Evolutionary conservation across 2,329 filamentous ascomycete genomes (phyloP).

Genomic region (Cryphonectria parasitica): DNA sequence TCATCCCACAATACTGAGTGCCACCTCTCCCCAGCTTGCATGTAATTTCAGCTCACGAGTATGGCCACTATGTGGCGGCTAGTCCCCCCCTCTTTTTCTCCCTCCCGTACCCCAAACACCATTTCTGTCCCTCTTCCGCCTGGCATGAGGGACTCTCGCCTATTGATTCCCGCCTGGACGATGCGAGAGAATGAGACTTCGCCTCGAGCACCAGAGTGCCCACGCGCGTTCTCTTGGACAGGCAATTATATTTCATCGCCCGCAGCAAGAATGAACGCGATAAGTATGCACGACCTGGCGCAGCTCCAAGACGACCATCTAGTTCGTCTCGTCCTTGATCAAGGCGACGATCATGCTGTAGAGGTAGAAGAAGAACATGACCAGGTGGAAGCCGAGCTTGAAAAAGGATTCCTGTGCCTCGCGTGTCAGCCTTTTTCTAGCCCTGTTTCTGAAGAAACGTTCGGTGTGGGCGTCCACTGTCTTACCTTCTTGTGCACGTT

Average conservation of each 20-base stretch:
- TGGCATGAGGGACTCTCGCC: not conserved
- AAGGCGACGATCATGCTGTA: slow-evolving; percentile 98
- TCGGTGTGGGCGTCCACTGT: not conserved
- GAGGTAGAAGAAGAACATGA: slow-evolving; percentile 99
- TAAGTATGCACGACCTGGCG: not conserved
- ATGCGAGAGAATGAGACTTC: not conserved
- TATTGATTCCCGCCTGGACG: not conserved
- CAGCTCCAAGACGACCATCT: slow-evolving; percentile 36
- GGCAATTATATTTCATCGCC: not conserved
- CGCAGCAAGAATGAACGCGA: not conserved
- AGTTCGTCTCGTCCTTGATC: slow-evolving; percentile 92
- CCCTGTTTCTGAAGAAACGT: not conserved
- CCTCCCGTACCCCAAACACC: not conserved
- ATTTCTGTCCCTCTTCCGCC: not conserved
- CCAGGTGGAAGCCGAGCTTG: slow-evolving; percentile 96
- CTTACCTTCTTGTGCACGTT: slow-evolving; percentile 97
- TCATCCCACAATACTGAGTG: not conserved
- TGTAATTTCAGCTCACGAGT: not conserved
- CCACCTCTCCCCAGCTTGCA: not conserved
- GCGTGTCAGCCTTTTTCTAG: slow-evolving; percentile 26
- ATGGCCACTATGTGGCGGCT: not conserved
- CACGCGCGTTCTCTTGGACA: not conserved
- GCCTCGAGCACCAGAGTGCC: not conserved
- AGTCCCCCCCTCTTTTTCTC: not conserved
- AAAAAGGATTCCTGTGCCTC: slow-evolving; percentile 85